These are phyloP conservation scores for Zoysia pacifica DNA, from an alignment of 176 grass and related monocot species.

Conservation along the genomic window DNA sequence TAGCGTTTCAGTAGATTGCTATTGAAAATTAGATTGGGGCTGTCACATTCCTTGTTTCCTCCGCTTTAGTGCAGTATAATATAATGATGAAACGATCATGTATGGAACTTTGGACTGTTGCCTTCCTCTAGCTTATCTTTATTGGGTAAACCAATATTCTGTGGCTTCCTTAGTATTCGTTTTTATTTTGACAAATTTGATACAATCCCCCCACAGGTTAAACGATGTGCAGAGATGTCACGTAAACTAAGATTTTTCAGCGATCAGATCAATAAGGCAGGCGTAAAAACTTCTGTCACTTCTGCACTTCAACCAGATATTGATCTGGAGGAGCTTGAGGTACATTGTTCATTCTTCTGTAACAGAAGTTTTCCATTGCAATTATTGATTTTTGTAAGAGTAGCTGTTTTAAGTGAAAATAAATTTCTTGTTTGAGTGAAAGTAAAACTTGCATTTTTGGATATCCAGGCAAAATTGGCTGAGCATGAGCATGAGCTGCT, in stretches of 20 bases:
- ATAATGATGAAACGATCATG: not conserved
- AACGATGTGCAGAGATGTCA: slow-evolving; percentile 92
- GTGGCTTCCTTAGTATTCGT: not conserved
- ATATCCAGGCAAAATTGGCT: slow-evolving; percentile 66
- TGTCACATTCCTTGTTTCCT: not conserved
- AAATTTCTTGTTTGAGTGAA: slow-evolving; percentile 17
- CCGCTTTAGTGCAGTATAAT: not conserved
- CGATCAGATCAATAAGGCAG: slow-evolving; percentile 87
- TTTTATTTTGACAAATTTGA: slow-evolving; percentile 22
- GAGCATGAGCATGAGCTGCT: slow-evolving; percentile 94
- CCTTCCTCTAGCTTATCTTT: slow-evolving; percentile 12
- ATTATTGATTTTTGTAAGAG: slow-evolving; percentile 27
- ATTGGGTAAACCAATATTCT: not conserved
- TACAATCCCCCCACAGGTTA: slow-evolving; percentile 53
- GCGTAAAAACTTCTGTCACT: slow-evolving; percentile 60
- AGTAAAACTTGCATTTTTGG: slow-evolving; percentile 21
- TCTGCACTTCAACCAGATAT: slow-evolving; percentile 82
- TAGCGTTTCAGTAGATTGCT: not conserved
- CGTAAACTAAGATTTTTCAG: slow-evolving; percentile 90
- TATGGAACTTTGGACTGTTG: not conserved
- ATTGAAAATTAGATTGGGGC: not conserved
- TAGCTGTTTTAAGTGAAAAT: slow-evolving; percentile 14
- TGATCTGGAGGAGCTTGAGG: slow-evolving; percentile 96
- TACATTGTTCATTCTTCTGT: slow-evolving; percentile 38
- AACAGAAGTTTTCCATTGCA: not conserved